Evolutionary conservation across 2,329 filamentous ascomycete species (phyloP).

Genomic region (Epichloe gansuensis): DNA sequence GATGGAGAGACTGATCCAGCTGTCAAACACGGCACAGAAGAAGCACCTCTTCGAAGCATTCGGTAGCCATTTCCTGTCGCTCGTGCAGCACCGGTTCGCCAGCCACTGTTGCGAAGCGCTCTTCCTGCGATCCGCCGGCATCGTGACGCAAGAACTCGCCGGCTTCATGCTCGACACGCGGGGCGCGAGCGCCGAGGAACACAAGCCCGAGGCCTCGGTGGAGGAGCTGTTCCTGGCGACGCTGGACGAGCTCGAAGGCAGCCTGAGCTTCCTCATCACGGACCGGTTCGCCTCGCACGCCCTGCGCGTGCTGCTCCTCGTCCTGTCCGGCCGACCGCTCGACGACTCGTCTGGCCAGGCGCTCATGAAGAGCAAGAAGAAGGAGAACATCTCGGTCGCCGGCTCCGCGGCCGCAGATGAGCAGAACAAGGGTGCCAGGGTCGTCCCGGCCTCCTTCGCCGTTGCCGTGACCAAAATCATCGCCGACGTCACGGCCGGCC

Average conservation of each 20-base stretch:
- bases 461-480: slow-evolving; percentile 73
- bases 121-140: slow-evolving; percentile 69
- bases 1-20: slow-evolving; percentile 78
- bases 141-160: slow-evolving; percentile 61
- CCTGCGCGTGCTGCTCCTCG: slow-evolving; percentile 70
- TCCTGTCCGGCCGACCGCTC: slow-evolving; percentile 72
- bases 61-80: slow-evolving; percentile 70
- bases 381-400: slow-evolving; percentile 63
- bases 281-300: slow-evolving; percentile 86
- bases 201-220: slow-evolving; percentile 49
- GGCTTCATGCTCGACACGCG: slow-evolving; percentile 31
- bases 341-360: slow-evolving; percentile 56
- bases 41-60: slow-evolving; percentile 81
- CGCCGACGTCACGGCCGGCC: slow-evolving; percentile 54
- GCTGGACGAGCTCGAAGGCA: slow-evolving; percentile 76
- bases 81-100: slow-evolving; percentile 91
- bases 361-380: slow-evolving; percentile 82
- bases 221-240: slow-evolving; percentile 75
- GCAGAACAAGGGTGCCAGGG: slow-evolving; percentile 28
- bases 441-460: slow-evolving; percentile 68
- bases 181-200: slow-evolving; percentile 29
- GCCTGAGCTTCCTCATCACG: slow-evolving; percentile 71
- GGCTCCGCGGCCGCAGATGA: slow-evolving; percentile 40
- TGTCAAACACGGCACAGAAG: slow-evolving; percentile 68
- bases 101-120: slow-evolving; percentile 95